Conservation (phyloP, 257 asterid species). For the Apocynum venetum region DNA sequence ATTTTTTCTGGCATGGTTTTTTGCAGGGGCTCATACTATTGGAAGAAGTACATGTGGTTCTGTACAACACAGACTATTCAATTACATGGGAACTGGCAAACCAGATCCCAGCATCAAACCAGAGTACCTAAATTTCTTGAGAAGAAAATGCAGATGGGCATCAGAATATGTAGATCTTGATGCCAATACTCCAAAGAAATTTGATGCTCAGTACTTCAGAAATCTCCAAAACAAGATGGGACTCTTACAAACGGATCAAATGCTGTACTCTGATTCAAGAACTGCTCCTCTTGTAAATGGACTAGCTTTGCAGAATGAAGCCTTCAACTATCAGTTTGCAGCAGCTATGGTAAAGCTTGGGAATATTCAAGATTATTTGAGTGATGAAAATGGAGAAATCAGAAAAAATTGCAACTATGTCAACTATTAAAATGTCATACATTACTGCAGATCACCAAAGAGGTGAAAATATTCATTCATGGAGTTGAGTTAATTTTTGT, state of each 20-base stretch:
- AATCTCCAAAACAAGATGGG: constrained; percentile 78
- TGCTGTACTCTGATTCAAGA: constrained; percentile 57
- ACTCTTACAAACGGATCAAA: constrained; percentile 57
- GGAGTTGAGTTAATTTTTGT: neutral
- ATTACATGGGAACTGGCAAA: constrained; percentile 37
- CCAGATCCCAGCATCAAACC: constrained; percentile 50
- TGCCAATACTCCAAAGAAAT: constrained; percentile 43
- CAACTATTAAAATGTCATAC: constrained; percentile 25
- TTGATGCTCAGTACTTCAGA: constrained; percentile 58
- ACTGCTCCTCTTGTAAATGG: constrained; percentile 59
- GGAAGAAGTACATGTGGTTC: constrained; percentile 66
- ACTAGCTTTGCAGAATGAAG: constrained; percentile 39
- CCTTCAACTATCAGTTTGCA: constrained; percentile 54
- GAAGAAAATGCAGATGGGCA: constrained; percentile 88
- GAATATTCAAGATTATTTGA: constrained; percentile 45
- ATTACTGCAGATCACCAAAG: too few species aligned
- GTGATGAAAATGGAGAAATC: constrained; percentile 46
- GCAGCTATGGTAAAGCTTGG: constrained; percentile 83
- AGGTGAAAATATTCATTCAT: neutral
- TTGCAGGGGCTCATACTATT: constrained; percentile 72
- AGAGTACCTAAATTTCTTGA: constrained; percentile 50
- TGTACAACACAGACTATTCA: constrained; percentile 52
- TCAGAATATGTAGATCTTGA: constrained; percentile 69
- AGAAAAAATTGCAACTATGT: constrained; percentile 50
- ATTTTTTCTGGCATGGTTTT: neutral